phyloP scores from a whole-genome alignment of 371 early-diverging fungal species.

The Smittium culicis region DNA sequence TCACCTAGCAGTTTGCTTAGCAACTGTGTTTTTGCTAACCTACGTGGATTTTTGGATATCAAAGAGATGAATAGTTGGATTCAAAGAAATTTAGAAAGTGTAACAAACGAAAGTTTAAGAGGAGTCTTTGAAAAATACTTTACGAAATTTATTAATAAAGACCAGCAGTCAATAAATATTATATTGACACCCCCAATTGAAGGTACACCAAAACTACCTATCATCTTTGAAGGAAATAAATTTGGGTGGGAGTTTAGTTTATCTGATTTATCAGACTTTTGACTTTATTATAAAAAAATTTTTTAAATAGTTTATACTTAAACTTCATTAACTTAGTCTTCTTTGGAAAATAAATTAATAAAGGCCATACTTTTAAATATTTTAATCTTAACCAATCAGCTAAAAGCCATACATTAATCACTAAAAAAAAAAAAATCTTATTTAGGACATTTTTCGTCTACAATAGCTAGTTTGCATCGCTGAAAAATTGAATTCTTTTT shows the following conservation, averaged over 20 bases:
- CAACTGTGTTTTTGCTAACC: neutral
- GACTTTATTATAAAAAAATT: no score
- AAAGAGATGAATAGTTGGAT: neutral
- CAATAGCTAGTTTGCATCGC: no score
- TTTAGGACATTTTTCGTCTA: no score
- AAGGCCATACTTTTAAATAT: no score
- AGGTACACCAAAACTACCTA: neutral
- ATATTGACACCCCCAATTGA: neutral
- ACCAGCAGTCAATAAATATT: neutral
- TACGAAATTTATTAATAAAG: neutral
- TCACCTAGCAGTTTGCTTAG: neutral
- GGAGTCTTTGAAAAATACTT: neutral
- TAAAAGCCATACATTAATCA: no score
- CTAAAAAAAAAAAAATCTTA: no score
- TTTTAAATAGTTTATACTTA: no score
- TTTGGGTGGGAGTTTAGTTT: neutral
- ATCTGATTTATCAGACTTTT: neutral
- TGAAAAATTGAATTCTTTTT: no score
- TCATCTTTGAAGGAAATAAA: neutral
- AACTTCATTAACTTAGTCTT: no score
- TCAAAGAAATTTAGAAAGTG: neutral
- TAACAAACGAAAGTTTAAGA: neutral
- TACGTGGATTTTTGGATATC: neutral
- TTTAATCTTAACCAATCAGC: no score
- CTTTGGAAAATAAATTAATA: no score